A percentile compares a stretch with the other conserved stretches of the same genome.
Evolutionary conservation across 495 filamentous ascomycete genomes (phyloP).

Genomic region (Jackrogersella multiformis): DNA sequence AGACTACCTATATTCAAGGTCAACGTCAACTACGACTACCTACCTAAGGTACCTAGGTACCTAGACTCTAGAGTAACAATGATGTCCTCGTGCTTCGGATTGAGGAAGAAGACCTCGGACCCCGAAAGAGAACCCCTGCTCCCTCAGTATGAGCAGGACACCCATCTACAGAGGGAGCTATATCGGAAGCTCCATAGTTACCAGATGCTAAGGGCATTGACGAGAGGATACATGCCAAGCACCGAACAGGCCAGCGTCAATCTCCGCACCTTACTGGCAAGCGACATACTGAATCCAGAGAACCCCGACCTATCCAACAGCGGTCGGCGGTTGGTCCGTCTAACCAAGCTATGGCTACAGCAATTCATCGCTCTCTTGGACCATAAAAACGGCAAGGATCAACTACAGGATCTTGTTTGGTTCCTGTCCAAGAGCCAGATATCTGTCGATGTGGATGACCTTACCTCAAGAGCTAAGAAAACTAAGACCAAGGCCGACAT

Average conservation of each 20-base stretch:
- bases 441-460: constrained; percentile 71
- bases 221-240: constrained; percentile 89
- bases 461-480: constrained; percentile 68
- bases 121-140: constrained; percentile 79
- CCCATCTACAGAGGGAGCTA: constrained; percentile 74
- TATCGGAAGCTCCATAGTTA: constrained; percentile 92
- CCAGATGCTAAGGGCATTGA: constrained; percentile 86
- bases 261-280: constrained; percentile 78
- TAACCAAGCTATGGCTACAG: constrained; percentile 74
- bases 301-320: constrained; percentile 79
- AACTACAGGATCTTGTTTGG: constrained; percentile 93
- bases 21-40: constrained; percentile 4
- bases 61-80: too few species aligned
- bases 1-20: constrained; percentile 14
- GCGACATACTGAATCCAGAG: constrained; percentile 79
- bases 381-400: constrained; percentile 84
- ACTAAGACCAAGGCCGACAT: constrained; percentile 80
- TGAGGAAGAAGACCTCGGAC: constrained; percentile 44
- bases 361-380: constrained; percentile 79
- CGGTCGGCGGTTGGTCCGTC: constrained; percentile 76
- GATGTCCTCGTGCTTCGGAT: constrained; percentile 52
- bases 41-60: too few species aligned
- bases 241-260: constrained; percentile 86
- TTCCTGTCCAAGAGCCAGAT: constrained; percentile 76
- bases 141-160: constrained; percentile 85